Evolutionary conservation across 1,284 basidiomycete genomes (phyloP), one percentile per base, ranked within the genome.

Genomic region (Trichosporon sp.): DNA sequence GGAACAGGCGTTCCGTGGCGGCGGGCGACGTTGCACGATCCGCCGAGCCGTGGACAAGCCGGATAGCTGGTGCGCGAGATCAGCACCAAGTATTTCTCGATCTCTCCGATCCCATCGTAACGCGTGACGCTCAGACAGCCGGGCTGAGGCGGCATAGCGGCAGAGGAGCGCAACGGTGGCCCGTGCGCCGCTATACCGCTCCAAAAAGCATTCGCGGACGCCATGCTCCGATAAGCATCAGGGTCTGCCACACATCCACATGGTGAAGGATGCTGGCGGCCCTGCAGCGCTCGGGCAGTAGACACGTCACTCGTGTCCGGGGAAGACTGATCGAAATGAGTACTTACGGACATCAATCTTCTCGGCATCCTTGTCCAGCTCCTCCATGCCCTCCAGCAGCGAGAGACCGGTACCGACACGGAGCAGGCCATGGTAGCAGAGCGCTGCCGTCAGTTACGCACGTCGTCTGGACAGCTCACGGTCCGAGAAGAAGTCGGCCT

Each of bases 341-440:
- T 13, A 78, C 81, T 75, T 47, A 80, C 81, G 81, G 23, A 78
- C 68, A 65, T 80, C 73, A 60, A 83, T 83, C 70, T 78, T 71
- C 60, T 78, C 78, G 0, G 79, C 81, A 8, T 77, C 75, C 44
- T 72, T 67, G n/a, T 80, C 78, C 18, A 85, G 77, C 58, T 81
- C 77, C 6, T 75, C 76, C 73, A 86, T 83, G 21, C 85, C 85
- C 31, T 81, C 76, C 1, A 86, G 75, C 7, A 86, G 78, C 6
- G 85, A 81, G 2, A 87, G 74, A 1, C 85, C 86, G 11, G 85
- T 86, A 1, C 78, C 81, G 44, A 86, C 82, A 18, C 86, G 78
- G 1, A 87, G 74, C 51, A 78, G 77, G 18, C 85, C 85, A 68
- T 85, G 83, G 76, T 87, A 87, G 35, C 84, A 84, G 9, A 85